phyloP scores from a whole-genome alignment of 2,329 filamentous ascomycete species.

The Nemania bipapillata region DNA sequence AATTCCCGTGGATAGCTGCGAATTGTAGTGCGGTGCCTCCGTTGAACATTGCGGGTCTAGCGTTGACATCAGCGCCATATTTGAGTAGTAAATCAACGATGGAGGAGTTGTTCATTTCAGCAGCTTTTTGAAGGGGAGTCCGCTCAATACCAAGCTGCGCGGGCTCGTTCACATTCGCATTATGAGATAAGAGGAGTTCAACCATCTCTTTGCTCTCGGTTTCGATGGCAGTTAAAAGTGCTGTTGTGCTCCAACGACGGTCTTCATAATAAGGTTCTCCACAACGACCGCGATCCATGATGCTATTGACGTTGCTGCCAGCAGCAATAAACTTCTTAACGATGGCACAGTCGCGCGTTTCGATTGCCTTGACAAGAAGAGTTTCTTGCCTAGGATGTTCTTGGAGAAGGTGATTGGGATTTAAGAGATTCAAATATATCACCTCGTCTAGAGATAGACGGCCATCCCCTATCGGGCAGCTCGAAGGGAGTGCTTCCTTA shows the following conservation, averaged over 20 bases:
- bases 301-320: background rate
- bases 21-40: conserved; percentile 18
- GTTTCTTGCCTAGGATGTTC: background rate
- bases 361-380: background rate
- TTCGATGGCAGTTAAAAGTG: background rate
- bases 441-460: background rate
- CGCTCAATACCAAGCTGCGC: background rate
- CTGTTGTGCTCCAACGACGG: background rate
- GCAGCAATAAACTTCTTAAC: conserved; percentile 3
- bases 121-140: conserved; percentile 15
- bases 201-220: background rate
- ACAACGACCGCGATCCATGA: background rate
- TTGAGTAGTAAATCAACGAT: conserved; percentile 1
- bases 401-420: background rate
- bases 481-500: rapidly evolving
- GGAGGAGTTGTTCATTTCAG: background rate
- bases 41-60: background rate
- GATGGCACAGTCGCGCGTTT: background rate
- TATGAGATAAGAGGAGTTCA: background rate
- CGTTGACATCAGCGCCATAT: background rate
- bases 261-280: background rate
- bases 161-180: background rate
- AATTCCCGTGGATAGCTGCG: conserved; percentile 19
- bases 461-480: no score
- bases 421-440: background rate